phyloP scores from a whole-genome alignment of 2,329 filamentous ascomycete genomes.

The Tolypocladium nubicola region DNA sequence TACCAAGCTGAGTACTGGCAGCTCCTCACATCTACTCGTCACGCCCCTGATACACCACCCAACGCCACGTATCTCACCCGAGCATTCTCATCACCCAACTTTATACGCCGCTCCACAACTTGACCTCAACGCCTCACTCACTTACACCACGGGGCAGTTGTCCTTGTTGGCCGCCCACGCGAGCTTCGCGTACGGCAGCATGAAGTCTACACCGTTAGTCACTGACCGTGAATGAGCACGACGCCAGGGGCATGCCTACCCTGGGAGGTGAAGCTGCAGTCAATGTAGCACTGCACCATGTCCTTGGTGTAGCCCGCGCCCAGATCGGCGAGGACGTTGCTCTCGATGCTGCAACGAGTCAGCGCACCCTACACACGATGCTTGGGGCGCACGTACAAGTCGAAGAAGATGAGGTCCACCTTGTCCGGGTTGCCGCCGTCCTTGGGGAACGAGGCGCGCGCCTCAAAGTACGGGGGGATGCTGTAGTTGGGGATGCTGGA shows the following conservation, averaged over 20 bases:
- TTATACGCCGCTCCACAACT: neutral
- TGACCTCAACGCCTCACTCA: neutral
- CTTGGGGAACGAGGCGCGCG: slow-evolving; percentile 34
- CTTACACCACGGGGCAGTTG: slow-evolving; percentile 19
- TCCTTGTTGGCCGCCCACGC: slow-evolving; percentile 24
- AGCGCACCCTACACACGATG: neutral
- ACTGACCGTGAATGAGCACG: neutral
- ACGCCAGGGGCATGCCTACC: slow-evolving; percentile 6
- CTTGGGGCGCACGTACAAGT: slow-evolving; percentile 28
- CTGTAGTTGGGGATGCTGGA: slow-evolving; percentile 32
- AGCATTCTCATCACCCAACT: neutral
- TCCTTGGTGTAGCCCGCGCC: slow-evolving; percentile 21
- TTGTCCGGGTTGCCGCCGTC: slow-evolving; percentile 28
- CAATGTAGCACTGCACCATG: slow-evolving; percentile 27
- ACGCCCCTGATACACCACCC: neutral
- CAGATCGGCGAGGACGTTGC: slow-evolving; percentile 23
- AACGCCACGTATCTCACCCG: neutral
- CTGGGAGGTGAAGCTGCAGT: slow-evolving; percentile 26
- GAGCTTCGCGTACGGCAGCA: slow-evolving; percentile 26
- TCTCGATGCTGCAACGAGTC: slow-evolving; percentile 21
- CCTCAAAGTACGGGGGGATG: slow-evolving; percentile 39
- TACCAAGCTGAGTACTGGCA: neutral
- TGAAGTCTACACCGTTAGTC: slow-evolving; percentile 16
- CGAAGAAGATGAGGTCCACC: slow-evolving; percentile 43
- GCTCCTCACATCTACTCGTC: too few species aligned